Base-by-base conservation (phyloP, 768 basidiomycete genomes). In the Paxillus involutus region DNA sequence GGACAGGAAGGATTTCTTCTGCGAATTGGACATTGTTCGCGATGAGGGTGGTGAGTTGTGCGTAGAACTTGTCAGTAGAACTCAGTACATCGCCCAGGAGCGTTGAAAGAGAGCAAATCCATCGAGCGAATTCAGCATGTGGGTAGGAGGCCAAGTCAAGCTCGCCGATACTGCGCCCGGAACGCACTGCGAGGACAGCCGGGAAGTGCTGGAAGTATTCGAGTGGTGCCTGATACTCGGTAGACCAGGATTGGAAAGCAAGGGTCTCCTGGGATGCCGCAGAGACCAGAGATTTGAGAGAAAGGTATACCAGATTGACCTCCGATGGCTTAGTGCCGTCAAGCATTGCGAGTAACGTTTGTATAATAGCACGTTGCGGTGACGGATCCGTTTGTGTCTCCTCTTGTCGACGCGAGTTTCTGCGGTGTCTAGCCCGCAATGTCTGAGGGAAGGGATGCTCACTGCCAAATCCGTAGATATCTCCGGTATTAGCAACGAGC, bases 1-100 rank as follows among this genome's bases (percentile, higher is more conserved):
- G 75, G 29, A 89, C 71, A 0, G 95, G 92, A 6, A 96, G 73
- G 14, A 88, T 69, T 50, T 84, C 73, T 54, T 84, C 80, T 0
- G 91, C 85, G 54, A 94, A 87, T 5, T 64, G 59, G 4, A 76
- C 58, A 53, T 87, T 81, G 2, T 74, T 71, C 40, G 73, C 66
- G 19, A 95, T 67, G 24, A 94, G 79, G 1, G 80, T 71, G 0
- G 72, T 70, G 1, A 97, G 73, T 47, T 88, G 86, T 8, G 79
- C 81, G 62, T 86, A 97, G 68, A 94, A 89, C 0, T 73, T 58
- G 60, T 84, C 83, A 19, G 65, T 65, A 7, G 60, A 60, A 14
- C 83, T 76, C n/a, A 93, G 73, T 17, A 81, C 67, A 45, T 86
- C 81, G 52, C 79, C 77, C 30, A 94, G 66, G 16, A 88, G 68